These are phyloP conservation scores for Neoboletus magnificus DNA, from an alignment of 768 basidiomycete genomes.

Conservation along the genomic window DNA sequence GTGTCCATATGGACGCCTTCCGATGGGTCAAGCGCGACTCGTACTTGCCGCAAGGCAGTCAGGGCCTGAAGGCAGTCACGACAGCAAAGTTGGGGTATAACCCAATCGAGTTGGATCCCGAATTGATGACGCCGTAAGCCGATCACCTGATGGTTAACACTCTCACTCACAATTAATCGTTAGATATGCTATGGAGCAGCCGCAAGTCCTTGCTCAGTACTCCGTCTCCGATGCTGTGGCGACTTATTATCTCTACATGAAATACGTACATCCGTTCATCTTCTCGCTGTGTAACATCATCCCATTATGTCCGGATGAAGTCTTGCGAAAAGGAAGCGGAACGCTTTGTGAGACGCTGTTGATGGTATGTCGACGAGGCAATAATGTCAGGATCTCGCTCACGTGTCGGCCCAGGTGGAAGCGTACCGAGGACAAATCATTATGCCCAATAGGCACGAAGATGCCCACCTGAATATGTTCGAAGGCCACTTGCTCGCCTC, in stretches of 20 bases:
- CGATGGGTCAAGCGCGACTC: constrained; percentile 99
- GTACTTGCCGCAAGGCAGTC: constrained; percentile 96
- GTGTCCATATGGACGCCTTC: constrained; percentile 99
- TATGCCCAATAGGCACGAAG: constrained; percentile 98
- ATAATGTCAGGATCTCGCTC: neutral
- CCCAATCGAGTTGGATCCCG: constrained; percentile 96
- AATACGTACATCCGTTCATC: constrained; percentile 99
- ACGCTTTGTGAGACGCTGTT: constrained; percentile 96
- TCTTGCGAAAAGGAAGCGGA: constrained; percentile 91
- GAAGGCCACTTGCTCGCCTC: constrained; percentile 96
- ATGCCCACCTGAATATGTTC: constrained; percentile 85
- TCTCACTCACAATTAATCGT: neutral
- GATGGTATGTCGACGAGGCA: constrained; percentile 63
- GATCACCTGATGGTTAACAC: neutral
- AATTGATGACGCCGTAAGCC: constrained; percentile 96
- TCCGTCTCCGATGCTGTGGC: constrained; percentile 99
- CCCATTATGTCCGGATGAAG: constrained; percentile 94
- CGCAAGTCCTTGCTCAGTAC: constrained; percentile 91
- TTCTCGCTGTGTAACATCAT: constrained; percentile 99
- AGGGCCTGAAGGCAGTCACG: constrained; percentile 97
- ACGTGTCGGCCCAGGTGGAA: constrained; percentile 68
- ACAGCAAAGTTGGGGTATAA: constrained; percentile 94
- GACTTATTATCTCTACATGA: constrained; percentile 99
- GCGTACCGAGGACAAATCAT: constrained; percentile 89
- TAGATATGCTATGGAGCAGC: constrained; percentile 95